Percentiles rank a stretch among this genome's conserved stretches.
phyloP scores from a whole-genome alignment of 2,329 filamentous ascomycete genomes.

The Alternaria arbusti region DNA sequence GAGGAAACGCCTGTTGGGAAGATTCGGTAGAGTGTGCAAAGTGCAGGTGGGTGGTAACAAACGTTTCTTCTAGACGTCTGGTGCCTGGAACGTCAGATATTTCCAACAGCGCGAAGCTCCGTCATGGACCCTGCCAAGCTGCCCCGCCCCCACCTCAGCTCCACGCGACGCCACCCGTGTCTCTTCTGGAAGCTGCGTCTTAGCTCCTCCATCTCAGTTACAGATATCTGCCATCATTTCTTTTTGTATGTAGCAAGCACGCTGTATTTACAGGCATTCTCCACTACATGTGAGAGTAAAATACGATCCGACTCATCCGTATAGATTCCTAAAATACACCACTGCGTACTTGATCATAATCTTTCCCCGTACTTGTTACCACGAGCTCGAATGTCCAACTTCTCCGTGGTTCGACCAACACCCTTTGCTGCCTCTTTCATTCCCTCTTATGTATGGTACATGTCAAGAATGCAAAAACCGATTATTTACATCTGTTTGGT shows the following conservation, averaged over 20 bases:
- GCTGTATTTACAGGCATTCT: neutral
- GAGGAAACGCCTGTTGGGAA: too few relatives aligned
- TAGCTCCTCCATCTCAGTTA: neutral
- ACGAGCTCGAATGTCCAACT: neutral
- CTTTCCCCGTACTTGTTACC: neutral
- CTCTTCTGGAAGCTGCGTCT: neutral
- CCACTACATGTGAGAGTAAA: neutral
- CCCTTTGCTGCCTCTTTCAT: neutral
- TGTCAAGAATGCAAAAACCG: neutral
- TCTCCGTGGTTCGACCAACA: neutral
- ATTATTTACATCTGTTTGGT: neutral
- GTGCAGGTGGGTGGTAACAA: neutral
- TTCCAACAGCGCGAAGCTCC: slow-evolving; percentile 16
- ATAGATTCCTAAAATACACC: neutral
- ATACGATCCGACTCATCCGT: neutral
- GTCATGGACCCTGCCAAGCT: slow-evolving; percentile 25
- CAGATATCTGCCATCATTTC: neutral
- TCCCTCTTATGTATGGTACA: neutral
- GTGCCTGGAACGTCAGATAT: slow-evolving; percentile 21
- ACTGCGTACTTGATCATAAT: neutral
- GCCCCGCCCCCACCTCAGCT: slow-evolving; percentile 31
- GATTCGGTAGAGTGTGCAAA: slow-evolving; percentile 30
- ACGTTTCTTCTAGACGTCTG: slow-evolving; percentile 6
- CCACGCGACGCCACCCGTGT: neutral
- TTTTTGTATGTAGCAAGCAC: neutral